Evolutionary conservation across 2,329 filamentous ascomycete genomes (phyloP), one percentile per base, ranked within the genome.

Genomic region (Penicillium freii): DNA sequence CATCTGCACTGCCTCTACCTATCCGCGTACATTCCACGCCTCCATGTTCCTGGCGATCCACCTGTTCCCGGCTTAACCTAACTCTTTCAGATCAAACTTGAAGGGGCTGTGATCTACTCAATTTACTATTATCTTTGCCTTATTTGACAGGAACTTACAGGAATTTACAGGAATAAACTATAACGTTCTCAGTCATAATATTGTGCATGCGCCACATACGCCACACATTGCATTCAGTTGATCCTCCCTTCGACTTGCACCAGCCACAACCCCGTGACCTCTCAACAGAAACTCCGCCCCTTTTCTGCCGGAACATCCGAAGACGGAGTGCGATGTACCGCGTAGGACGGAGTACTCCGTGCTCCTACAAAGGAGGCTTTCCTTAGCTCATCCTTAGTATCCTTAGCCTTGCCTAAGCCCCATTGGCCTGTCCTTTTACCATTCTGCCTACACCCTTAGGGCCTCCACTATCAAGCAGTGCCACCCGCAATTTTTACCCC

Each of bases 11-110:
- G 48, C 56, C 53, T 31, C 38, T 29, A 38, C 34, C 34, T 36
- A 38, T 38, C 36, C 36, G 36, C 5, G n/a, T 17, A 25, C 49
- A 46, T 46, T 42, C 56, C 49, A 59, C 44, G 17, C 29, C 48
- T 31, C 39, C 57, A 46, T 31, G 59, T 60, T 44, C 53, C 59
- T 56, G 49, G 29, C 40, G 58, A 61, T 56, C 60, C 50, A 61
- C 50, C 39, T 23, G 48, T n/a, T 29, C 49, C 44, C 43, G 17
- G 49, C 47, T 54, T 13, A 39, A 50, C 23, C 47, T 50, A 46
- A 36, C 48, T 51, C 23, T 13, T 44, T 33, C 38, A 21, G 42
- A 51, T 38, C 19, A 21, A 27, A 13, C 11, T 13, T 33, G 11
- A 17, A 34, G 10, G 9, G 31, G 31, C 19, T 23, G 13, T 47